Conservation (phyloP, 768 basidiomycete species). For the Rhodotorula graminis region DNA sequence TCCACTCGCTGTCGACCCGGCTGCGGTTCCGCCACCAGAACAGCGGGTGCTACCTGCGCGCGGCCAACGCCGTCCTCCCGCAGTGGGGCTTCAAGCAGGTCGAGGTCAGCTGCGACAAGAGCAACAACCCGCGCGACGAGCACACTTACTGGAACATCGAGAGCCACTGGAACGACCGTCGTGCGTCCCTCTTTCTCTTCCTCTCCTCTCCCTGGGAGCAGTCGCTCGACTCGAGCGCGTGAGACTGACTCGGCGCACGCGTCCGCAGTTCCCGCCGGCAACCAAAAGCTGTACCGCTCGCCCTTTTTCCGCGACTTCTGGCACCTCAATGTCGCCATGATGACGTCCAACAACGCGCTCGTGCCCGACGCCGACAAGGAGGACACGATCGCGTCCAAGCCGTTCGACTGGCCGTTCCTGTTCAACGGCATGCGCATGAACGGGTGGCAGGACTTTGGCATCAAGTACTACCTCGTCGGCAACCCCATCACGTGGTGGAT, state of each 20-base stretch:
- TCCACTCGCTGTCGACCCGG: constrained; percentile 87
- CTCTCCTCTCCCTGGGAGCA: too few species aligned
- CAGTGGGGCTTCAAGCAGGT: constrained; percentile 99
- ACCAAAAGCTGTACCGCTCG: constrained; percentile 76
- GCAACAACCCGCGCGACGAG: constrained; percentile 69
- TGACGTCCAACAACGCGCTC: constrained; percentile 98
- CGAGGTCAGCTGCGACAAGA: constrained; percentile 88
- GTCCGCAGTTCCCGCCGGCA: constrained; percentile 67
- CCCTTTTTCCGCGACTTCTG: constrained; percentile 96
- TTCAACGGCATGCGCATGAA: constrained; percentile 91
- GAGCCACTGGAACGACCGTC: constrained; percentile 88
- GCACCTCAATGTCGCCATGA: constrained; percentile 99
- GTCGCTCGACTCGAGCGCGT: too few species aligned
- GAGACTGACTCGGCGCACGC: too few species aligned
- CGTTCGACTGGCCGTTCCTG: constrained; percentile 89
- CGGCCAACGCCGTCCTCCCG: constrained; percentile 80
- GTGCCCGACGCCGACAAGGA: constrained; percentile 97
- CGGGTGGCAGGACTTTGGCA: constrained; percentile 80
- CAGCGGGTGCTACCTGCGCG: constrained; percentile 81
- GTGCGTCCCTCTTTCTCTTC: constrained; percentile 54
- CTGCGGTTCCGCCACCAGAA: constrained; percentile 72
- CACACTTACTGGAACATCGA: constrained; percentile 99
- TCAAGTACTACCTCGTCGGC: constrained; percentile 84
- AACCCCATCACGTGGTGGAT: constrained; percentile 94
- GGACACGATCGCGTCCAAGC: constrained; percentile 89